Base-by-base conservation (phyloP, 1,139 yeast species). In the Candida glucosophila region DNA sequence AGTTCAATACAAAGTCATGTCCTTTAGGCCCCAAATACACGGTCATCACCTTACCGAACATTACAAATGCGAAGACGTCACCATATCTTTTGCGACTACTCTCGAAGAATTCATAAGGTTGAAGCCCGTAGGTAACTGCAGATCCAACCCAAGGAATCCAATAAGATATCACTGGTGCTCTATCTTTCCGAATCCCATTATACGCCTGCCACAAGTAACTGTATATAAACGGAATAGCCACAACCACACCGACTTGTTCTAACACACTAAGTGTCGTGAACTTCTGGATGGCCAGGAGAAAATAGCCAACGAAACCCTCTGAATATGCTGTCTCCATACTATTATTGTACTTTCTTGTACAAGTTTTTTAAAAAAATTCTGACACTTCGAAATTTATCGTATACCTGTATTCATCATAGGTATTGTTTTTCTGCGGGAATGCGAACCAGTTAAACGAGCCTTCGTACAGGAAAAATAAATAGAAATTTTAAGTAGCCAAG, bases 21-120 rank as follows among this genome's bases (percentile, higher is more conserved):
- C 98, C 98, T 57, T 83, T 82, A 40, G 97, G 96, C 25, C 98
- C 98, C 43, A 90, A 63, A 51, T 85, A 86, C 30, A 90, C 98
- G 6, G 96, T 88, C 95, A 90, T 86, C 25, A 77, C 80, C 47
- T 75, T 80, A 32, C 98, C 98, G 42, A 90, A 67, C 51, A 92
- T 55, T 36, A 86, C 72, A 49, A 88, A 90, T 12, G 96, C 77
- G 48, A 86, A 90, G 29, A 83, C 82, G 52, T 90, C 96, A 37
- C 98, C 98, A 47, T 88, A 73, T 52, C 83, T 78, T 37, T 64
- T 49, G 41, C 86, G 80, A 53, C 90, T 80, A 25, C 66, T 61
- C 39, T 72, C 79, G 44, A 90, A 92, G 53, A 90, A 90, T 31
- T 73, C 83, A 50, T 88, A 90, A 12, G 98, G 98, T 39, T 78